Percentiles rank a stretch among this genome's conserved stretches.
phyloP scores from a whole-genome alignment of 768 basidiomycete species.

The Clitopilus hobsonii region DNA sequence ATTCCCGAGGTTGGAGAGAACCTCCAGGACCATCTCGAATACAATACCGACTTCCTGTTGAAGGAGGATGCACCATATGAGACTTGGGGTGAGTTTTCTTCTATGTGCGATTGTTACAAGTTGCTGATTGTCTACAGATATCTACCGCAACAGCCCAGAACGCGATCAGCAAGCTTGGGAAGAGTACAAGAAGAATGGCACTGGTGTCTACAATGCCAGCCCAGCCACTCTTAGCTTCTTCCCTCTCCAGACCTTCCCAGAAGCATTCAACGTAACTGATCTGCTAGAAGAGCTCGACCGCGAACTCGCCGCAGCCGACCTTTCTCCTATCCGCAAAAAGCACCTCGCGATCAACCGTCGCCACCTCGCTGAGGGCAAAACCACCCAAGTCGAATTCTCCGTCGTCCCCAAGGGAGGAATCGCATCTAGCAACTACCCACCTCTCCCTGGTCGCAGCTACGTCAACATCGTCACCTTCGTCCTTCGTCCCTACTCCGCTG shows the following conservation, averaged over 20 bases:
- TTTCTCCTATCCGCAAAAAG: slow-evolving; percentile 10
- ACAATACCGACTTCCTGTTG: slow-evolving; percentile 8
- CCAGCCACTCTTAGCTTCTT: slow-evolving; percentile 9
- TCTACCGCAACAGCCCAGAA: slow-evolving; percentile 10
- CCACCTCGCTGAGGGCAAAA: slow-evolving; percentile 10
- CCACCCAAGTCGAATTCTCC: slow-evolving; percentile 6
- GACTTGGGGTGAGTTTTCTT: slow-evolving; percentile 7
- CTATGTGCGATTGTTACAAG: background rate
- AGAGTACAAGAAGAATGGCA: slow-evolving; percentile 8
- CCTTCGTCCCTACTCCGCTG: slow-evolving; percentile 11
- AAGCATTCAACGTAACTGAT: slow-evolving; percentile 12
- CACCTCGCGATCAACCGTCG: slow-evolving; percentile 10
- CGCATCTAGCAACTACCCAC: slow-evolving; percentile 7
- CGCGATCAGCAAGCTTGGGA: slow-evolving; percentile 8
- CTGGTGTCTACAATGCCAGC: slow-evolving; percentile 9
- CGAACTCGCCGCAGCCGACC: slow-evolving; percentile 8
- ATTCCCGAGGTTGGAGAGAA: slow-evolving; percentile 10
- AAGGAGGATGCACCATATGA: slow-evolving; percentile 9
- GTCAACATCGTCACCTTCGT: slow-evolving; percentile 11
- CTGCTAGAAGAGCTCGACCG: slow-evolving; percentile 8
- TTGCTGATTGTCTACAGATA: background rate
- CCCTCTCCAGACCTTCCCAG: slow-evolving; percentile 12
- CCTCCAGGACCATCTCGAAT: slow-evolving; percentile 25
- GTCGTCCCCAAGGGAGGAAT: slow-evolving; percentile 4
- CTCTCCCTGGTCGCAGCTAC: slow-evolving; percentile 10